phyloP scores from a whole-genome alignment of 1,284 basidiomycete species.

The Crepidotus sp. region DNA sequence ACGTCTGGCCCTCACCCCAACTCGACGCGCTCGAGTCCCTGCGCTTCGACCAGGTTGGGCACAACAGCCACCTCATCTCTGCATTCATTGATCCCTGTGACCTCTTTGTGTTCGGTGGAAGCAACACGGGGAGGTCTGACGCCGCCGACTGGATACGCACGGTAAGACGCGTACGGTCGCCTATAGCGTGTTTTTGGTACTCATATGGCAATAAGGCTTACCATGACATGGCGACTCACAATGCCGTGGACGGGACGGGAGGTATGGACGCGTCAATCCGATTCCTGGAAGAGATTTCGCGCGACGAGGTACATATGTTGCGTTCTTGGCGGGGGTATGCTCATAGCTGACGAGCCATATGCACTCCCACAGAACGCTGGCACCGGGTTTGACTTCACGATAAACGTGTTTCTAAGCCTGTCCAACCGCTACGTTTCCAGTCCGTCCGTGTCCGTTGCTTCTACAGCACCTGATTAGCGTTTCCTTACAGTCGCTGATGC shows the following conservation, averaged over 20 bases:
- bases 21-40: too few relatives aligned
- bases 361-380: neutral
- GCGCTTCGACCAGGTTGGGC: too few relatives aligned
- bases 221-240: constrained; percentile 25
- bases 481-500: constrained; percentile 2
- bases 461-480: neutral
- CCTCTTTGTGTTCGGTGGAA: too few relatives aligned
- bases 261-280: constrained; percentile 26
- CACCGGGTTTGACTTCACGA: neutral
- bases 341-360: neutral
- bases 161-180: too few relatives aligned
- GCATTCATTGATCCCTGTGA: too few relatives aligned
- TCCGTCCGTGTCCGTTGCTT: neutral
- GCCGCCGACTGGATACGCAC: too few relatives aligned
- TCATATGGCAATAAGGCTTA: too few relatives aligned
- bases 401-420: neutral
- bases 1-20: too few relatives aligned
- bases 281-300: constrained; percentile 18
- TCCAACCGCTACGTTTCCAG: constrained; percentile 1
- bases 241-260: constrained; percentile 21
- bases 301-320: constrained; percentile 1
- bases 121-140: too few relatives aligned
- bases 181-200: too few relatives aligned
- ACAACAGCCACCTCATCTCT: too few relatives aligned
- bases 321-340: neutral